phyloP scores from a whole-genome alignment of 129 eudicot species.

The Saussurea involucrata region DNA sequence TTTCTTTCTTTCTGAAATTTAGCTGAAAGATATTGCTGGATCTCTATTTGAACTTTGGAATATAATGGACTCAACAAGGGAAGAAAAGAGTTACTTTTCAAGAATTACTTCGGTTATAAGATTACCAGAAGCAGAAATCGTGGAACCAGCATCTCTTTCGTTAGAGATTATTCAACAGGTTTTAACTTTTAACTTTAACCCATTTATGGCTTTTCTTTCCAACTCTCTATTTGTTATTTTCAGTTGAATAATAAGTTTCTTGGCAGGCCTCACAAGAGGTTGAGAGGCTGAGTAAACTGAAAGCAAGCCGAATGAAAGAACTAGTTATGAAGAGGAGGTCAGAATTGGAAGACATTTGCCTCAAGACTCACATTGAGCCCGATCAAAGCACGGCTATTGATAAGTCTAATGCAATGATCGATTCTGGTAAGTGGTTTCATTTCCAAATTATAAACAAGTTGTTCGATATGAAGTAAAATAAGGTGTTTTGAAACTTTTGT shows the following conservation, averaged over 20 bases:
- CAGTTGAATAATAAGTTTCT: not conserved
- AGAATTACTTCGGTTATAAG: conserved; percentile 46
- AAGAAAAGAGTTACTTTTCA: conserved; percentile 54
- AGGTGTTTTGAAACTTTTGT: not conserved
- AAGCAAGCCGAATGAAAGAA: conserved; percentile 90
- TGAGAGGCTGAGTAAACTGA: conserved; percentile 76
- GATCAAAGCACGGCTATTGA: conserved; percentile 80
- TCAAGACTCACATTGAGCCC: conserved; percentile 68
- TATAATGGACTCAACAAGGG: conserved; percentile 72
- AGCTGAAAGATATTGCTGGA: conserved; percentile 68
- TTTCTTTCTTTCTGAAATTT: conserved; percentile 16
- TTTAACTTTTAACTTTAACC: not conserved
- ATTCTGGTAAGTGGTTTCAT: conserved; percentile 55
- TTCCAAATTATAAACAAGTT: not conserved
- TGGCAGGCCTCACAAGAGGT: conserved; percentile 75
- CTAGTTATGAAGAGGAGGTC: conserved; percentile 74
- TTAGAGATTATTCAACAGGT: conserved; percentile 75
- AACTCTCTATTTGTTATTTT: not conserved
- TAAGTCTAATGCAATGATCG: conserved; percentile 83
- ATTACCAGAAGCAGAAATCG: conserved; percentile 53
- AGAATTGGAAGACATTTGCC: conserved; percentile 77
- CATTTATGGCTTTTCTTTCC: not conserved
- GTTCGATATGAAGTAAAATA: not conserved
- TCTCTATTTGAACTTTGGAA: conserved; percentile 77
- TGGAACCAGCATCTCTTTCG: conserved; percentile 66